Conservation (phyloP, 768 basidiomycete species). For the Tulasnella sp. region DNA sequence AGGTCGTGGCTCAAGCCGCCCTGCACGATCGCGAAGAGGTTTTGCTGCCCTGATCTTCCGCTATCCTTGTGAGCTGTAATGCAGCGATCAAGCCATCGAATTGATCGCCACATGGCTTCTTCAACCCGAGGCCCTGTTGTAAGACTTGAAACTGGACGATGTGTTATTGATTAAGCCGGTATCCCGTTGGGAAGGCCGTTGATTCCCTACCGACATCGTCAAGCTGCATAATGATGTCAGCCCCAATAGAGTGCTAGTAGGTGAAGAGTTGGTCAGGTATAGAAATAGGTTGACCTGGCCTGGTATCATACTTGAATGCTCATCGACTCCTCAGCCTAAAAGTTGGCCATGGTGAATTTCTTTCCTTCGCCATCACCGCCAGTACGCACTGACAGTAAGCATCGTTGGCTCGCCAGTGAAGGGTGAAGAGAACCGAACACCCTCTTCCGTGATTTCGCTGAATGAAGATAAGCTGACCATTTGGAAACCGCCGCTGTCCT, state of each 20-base stretch:
- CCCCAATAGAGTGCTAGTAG: constrained; percentile 85
- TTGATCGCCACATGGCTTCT: constrained; percentile 78
- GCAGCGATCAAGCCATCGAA: constrained; percentile 85
- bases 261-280: constrained; percentile 16
- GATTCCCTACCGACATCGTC: constrained; percentile 71
- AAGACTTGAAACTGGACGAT: constrained; percentile 57
- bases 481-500: constrained; percentile 90
- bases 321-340: constrained; percentile 82
- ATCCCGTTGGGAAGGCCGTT: background rate
- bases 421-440: constrained; percentile 72
- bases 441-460: constrained; percentile 77
- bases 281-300: too few relatives aligned
- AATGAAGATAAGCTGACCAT: constrained; percentile 58
- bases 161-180: constrained; percentile 15
- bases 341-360: background rate
- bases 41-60: constrained; percentile 55
- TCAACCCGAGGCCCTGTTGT: constrained; percentile 69
- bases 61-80: constrained; percentile 61
- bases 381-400: constrained; percentile 49
- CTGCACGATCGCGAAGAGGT: constrained; percentile 87
- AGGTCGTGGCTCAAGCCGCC: constrained; percentile 66
- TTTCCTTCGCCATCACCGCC: background rate
- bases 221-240: constrained; percentile 91
- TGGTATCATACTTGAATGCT: constrained; percentile 15
- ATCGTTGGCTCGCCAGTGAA: constrained; percentile 82